phyloP scores from a whole-genome alignment of 768 basidiomycete genomes.

The Tylopilus felleus region DNA sequence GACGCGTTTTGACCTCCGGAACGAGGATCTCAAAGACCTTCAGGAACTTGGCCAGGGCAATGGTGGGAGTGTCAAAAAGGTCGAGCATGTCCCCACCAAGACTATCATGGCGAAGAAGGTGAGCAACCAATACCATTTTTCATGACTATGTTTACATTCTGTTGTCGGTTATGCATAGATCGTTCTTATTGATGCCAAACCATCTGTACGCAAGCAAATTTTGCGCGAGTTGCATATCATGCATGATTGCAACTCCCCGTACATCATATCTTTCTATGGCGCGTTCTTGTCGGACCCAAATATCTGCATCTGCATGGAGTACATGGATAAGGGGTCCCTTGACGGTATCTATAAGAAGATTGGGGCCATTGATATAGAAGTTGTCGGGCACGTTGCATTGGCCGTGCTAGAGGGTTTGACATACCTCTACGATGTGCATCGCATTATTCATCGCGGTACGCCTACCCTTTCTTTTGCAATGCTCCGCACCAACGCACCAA shows the following conservation, averaged over 20 bases:
- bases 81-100: slow-evolving; percentile 86
- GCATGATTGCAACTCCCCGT: slow-evolving; percentile 92
- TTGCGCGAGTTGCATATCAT: slow-evolving; percentile 97
- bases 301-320: slow-evolving; percentile 99
- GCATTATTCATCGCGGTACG: slow-evolving; percentile 97
- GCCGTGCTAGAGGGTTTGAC: slow-evolving; percentile 94
- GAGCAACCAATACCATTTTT: slow-evolving; percentile 23
- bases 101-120: slow-evolving; percentile 99
- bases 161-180: slow-evolving; percentile 49
- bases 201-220: slow-evolving; percentile 95
- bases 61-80: slow-evolving; percentile 96
- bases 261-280: slow-evolving; percentile 97
- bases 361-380: slow-evolving; percentile 87
- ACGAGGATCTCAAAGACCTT: slow-evolving; percentile 88
- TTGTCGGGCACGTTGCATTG: slow-evolving; percentile 91
- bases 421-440: slow-evolving; percentile 95
- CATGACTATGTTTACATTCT: not conserved
- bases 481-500: slow-evolving; percentile 15
- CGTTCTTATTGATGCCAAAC: slow-evolving; percentile 95
- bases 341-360: slow-evolving; percentile 96
- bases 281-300: slow-evolving; percentile 97
- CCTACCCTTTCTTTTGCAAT: slow-evolving; percentile 4
- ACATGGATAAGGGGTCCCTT: slow-evolving; percentile 88
- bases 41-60: slow-evolving; percentile 94
- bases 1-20: slow-evolving; percentile 78